Percentiles rank a stretch among this genome's conserved stretches.
These are phyloP conservation scores for Colletotrichum noveboracense DNA, from an alignment of 2,329 filamentous ascomycete species.

Conservation along the genomic window DNA sequence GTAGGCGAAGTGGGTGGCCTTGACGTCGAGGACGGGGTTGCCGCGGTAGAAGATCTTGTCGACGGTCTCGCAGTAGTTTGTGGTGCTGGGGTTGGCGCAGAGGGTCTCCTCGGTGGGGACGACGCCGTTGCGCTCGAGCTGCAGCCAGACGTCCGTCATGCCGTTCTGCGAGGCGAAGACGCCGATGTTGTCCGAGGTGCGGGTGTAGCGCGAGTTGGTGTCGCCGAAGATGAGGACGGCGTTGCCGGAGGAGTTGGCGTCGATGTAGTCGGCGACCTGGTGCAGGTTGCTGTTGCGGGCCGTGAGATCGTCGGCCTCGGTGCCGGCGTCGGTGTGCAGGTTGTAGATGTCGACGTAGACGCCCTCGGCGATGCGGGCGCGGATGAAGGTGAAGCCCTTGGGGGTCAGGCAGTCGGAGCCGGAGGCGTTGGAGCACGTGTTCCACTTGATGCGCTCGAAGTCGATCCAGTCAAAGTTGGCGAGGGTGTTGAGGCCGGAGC, in stretches of 20 bases:
- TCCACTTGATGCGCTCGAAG: slow-evolving; percentile 64
- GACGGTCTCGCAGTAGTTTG: slow-evolving; percentile 65
- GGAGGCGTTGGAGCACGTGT: slow-evolving; percentile 59
- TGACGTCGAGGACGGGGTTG: slow-evolving; percentile 48
- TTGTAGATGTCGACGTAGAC: slow-evolving; percentile 70
- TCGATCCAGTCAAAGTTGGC: slow-evolving; percentile 62
- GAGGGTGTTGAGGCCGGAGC: slow-evolving; percentile 68
- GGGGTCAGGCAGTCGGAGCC: slow-evolving; percentile 68
- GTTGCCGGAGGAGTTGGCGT: slow-evolving; percentile 60
- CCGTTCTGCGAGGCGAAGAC: slow-evolving; percentile 56
- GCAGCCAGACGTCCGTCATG: slow-evolving; percentile 65
- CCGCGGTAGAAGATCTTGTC: slow-evolving; percentile 70
- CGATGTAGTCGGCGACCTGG: slow-evolving; percentile 64
- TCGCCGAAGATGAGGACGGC: slow-evolving; percentile 70
- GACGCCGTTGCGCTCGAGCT: slow-evolving; percentile 53
- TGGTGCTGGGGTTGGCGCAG: slow-evolving; percentile 63
- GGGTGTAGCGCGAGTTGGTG: slow-evolving; percentile 69
- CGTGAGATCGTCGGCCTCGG: slow-evolving; percentile 52
- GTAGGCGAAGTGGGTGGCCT: slow-evolving; percentile 59
- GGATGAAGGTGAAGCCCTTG: slow-evolving; percentile 74
- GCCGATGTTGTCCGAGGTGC: slow-evolving; percentile 55
- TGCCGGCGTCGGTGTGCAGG: slow-evolving; percentile 69
- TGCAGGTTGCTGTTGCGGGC: slow-evolving; percentile 65
- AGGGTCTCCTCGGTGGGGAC: slow-evolving; percentile 48
- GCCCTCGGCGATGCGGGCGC: slow-evolving; percentile 53